Base-by-base conservation (phyloP, 768 basidiomycete species). In the Dacryopinax primogenitus region DNA sequence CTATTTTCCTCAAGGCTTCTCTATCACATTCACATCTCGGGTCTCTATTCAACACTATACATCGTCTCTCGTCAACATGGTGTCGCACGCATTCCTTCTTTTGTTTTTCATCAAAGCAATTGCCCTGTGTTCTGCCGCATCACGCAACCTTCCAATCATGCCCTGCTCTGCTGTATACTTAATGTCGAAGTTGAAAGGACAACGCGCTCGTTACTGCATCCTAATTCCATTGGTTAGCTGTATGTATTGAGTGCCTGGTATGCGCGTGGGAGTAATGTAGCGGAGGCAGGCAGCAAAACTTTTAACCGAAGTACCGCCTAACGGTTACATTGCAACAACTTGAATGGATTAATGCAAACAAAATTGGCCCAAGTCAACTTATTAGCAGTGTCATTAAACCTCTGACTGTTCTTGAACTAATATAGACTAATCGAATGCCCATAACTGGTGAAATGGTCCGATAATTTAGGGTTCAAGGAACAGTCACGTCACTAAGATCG, bases 381-480 rank as follows among this genome's bases (percentile, higher is more conserved):
- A n/a, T n/a, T n/a, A n/a, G n/a, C n/a, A 39, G 37, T 39, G 37
- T 39, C 12, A 39, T 39, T 39, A 11, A 11, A 11, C 37, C n/a
- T 11, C 37, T n/a, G 12, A 39, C 37, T 11, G 37, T 39, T 39
- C 11, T 39, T 39, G 37, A 11, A 11, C n/a, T 11, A 11, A 39
- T 39, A 39, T n/a, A 39, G n/a, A 39, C 11, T 11, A 39, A 11
- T 11, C 37, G 37, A 39, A 39, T 39, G 37, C 37, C 11, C 37
- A 39, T 11, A n/a, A n/a, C n/a, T 39, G 12, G 12, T 39, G n/a
- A 11, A n/a, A 39, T 39, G 37, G n/a, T n/a, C 37, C 37, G 37
- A 39, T n/a, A n/a, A n/a, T n/a, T n/a, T 58, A 58, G 51, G 51
- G 51, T 58, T 58, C 51, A 58, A 11, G 51, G 21, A 26, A 58